Evolutionary conservation across 176 grass and related monocot species (phyloP).

Genomic region (Triticum monococcum): DNA sequence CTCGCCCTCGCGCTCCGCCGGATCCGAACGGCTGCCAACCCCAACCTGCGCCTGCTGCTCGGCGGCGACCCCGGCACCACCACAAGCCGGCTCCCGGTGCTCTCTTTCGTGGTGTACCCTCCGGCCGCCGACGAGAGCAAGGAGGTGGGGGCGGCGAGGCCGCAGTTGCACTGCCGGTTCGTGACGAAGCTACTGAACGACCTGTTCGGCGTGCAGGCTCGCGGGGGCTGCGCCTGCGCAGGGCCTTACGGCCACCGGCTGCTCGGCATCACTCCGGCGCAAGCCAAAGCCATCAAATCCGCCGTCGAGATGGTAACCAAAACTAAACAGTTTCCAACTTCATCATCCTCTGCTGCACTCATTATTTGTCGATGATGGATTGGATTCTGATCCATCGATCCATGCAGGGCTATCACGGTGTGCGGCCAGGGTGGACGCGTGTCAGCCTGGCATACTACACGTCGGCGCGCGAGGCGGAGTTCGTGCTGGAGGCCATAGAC

Average conservation of each 20-base stretch:
- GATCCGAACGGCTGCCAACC: constrained; percentile 21
- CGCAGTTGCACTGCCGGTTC: constrained; percentile 76
- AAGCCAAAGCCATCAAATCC: constrained; percentile 49
- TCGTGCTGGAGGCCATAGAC: constrained; percentile 64
- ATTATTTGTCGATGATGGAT: no score
- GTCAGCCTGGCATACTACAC: constrained; percentile 76
- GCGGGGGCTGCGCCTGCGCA: constrained; percentile 80
- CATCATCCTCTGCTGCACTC: no score
- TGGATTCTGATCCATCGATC: no score
- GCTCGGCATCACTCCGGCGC: constrained; percentile 45
- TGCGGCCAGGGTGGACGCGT: constrained; percentile 76
- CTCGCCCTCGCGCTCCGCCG: constrained; percentile 19
- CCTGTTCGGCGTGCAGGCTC: constrained; percentile 82
- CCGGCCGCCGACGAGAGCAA: not conserved
- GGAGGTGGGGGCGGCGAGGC: not conserved
- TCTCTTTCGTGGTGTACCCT: constrained; percentile 64
- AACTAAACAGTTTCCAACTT: no score
- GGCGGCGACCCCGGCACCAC: constrained; percentile 22
- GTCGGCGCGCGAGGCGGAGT: constrained; percentile 52
- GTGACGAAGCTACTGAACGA: constrained; percentile 77
- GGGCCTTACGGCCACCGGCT: constrained; percentile 72
- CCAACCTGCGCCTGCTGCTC: constrained; percentile 37
- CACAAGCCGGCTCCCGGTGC: constrained; percentile 47
- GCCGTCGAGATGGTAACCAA: constrained; percentile 32
- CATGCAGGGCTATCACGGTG: constrained; percentile 64